Base-by-base conservation (phyloP, 257 asterid genomes). In the Solanum boliviense region DNA sequence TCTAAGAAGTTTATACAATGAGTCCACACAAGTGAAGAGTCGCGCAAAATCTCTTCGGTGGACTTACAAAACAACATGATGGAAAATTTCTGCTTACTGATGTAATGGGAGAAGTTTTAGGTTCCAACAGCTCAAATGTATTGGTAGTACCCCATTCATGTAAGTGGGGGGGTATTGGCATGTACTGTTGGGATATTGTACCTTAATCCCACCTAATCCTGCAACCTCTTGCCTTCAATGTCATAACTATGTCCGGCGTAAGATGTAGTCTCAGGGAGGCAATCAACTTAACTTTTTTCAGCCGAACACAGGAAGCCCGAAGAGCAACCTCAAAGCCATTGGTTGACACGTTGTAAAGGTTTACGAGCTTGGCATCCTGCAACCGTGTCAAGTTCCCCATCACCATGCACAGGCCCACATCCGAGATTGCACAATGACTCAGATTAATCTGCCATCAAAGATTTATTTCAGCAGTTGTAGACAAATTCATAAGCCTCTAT, bases 151-250 rank as follows among this genome's bases (percentile, higher is more conserved):
- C 27, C 31, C 32, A 76, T 38, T 36, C 84, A 76, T 36, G 58
- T 13, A 13, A 39, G 58, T 76, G 11, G 23, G 84, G 11, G 35
- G 35, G 4, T n/a, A 3, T 12, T 73, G 62, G 52, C 84, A 79
- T 79, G 58, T 41, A 79, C 35, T 41, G 16, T 13, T 36, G 83
- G 52, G 52, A 74, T 46, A 46, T 29, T 48, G 29, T 21, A 20
- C 85, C 70, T 89, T 91, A 91, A 88, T 94, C 98, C 98, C 98
- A 95, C 88, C 97, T 90, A 86, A 95, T 92, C 94, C 90, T 92
- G 92, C 98, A 95, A 84, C 95, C 97, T 67, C 86, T 91, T 32
- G 91, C 88, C 87, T 85, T 87, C 44, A 95, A 93, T 65, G 90
- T 90, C 72, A 88, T 84, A 10, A 95, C 48, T n/a, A 92, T 84